Evolutionary conservation across 2,329 filamentous ascomycete genomes (phyloP).

Genomic region (Nannizziopsis arthrosporioides): DNA sequence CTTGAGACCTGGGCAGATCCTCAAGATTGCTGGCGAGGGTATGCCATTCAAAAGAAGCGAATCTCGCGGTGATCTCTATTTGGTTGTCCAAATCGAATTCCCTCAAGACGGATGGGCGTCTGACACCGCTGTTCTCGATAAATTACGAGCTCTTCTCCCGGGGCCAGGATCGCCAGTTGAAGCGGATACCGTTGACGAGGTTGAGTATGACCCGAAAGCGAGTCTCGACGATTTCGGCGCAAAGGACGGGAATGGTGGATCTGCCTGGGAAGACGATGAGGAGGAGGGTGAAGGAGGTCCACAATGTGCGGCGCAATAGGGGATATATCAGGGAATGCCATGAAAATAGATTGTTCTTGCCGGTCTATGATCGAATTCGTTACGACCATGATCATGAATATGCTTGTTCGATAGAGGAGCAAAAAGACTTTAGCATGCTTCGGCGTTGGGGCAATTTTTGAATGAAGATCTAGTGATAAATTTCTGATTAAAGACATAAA

Average conservation of each 20-base stretch:
- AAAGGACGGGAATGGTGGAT: slow-evolving; percentile 32
- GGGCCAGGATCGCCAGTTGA: slow-evolving; percentile 48
- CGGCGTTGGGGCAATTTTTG: slow-evolving; percentile 3
- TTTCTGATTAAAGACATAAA: neutral
- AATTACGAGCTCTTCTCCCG: slow-evolving; percentile 65
- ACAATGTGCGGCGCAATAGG: slow-evolving; percentile 41
- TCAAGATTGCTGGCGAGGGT: slow-evolving; percentile 79
- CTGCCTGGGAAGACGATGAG: slow-evolving; percentile 41
- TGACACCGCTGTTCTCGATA: slow-evolving; percentile 57
- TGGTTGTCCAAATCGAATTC: slow-evolving; percentile 77
- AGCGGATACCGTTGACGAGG: slow-evolving; percentile 70
- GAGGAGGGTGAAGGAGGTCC: slow-evolving; percentile 28
- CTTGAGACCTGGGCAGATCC: slow-evolving; percentile 67
- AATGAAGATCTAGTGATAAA: neutral
- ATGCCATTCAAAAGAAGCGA: slow-evolving; percentile 91
- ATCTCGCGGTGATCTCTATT: slow-evolving; percentile 70
- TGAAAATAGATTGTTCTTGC: neutral
- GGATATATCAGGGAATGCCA: neutral
- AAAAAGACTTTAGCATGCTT: slow-evolving; percentile 2
- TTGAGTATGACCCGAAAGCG: slow-evolving; percentile 71
- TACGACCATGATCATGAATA: slow-evolving; percentile 2
- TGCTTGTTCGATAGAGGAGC: neutral
- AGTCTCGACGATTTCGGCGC: slow-evolving; percentile 60
- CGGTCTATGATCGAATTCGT: neutral
- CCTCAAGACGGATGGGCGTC: slow-evolving; percentile 75